These are phyloP conservation scores for Ganoderma boninense DNA, from an alignment of 1,284 basidiomycete species.

Conservation along the genomic window DNA sequence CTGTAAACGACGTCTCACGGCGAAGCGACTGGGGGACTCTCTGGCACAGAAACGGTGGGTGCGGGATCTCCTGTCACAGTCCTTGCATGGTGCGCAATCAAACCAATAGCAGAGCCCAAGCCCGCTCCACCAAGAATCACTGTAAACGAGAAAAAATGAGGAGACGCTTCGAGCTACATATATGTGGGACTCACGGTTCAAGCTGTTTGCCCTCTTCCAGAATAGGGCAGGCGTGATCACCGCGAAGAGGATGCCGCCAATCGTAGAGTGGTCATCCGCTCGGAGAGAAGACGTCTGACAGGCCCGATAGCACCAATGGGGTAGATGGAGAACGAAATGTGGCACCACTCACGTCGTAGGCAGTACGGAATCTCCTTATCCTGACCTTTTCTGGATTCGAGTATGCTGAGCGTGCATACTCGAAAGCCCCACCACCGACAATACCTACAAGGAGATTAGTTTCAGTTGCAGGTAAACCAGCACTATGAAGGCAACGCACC, in stretches of 20 bases:
- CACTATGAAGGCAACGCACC: conserved; percentile 48
- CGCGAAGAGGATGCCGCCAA: conserved; percentile 68
- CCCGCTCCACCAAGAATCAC: conserved; percentile 76
- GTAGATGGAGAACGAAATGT: not conserved
- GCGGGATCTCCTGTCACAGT: conserved; percentile 57
- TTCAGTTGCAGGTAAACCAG: not conserved
- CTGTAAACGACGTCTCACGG: conserved; percentile 10
- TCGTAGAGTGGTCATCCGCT: conserved; percentile 73
- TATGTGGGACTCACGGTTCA: conserved; percentile 56
- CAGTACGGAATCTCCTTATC: conserved; percentile 48
- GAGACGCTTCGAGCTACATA: not conserved
- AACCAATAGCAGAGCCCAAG: conserved; percentile 66
- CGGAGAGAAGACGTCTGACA: conserved; percentile 62
- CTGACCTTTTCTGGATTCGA: conserved; percentile 50
- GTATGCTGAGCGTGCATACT: conserved; percentile 53
- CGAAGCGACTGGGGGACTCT: conserved; percentile 19
- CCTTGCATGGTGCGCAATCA: conserved; percentile 61
- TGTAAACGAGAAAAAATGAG: conserved; percentile 36
- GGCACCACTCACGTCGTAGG: conserved; percentile 62
- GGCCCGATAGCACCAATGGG: not conserved
- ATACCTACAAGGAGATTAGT: conserved; percentile 40
- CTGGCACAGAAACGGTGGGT: conserved; percentile 48
- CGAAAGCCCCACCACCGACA: conserved; percentile 52
- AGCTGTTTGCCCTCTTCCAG: conserved; percentile 66
- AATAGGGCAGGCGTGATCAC: conserved; percentile 71